Evolutionary conservation across 2,329 filamentous ascomycete species (phyloP).

Genomic region (Phoma sp.): DNA sequence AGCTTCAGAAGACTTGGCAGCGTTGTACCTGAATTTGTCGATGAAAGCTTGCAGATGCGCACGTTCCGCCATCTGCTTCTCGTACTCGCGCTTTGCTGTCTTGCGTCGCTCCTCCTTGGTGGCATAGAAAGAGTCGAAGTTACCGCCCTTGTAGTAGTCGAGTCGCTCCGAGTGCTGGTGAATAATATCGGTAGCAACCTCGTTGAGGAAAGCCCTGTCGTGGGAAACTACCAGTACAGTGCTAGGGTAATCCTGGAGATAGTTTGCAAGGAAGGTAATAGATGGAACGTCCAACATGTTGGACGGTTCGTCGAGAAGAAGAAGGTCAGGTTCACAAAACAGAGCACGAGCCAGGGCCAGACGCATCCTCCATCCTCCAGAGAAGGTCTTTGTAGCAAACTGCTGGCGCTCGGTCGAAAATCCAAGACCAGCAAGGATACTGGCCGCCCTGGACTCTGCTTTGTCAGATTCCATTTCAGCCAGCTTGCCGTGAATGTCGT

Average conservation of each 20-base stretch:
- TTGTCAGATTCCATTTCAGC: constrained; percentile 99
- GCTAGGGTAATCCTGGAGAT: constrained; percentile 91
- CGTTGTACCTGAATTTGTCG: constrained; percentile 99
- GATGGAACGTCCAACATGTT: constrained; percentile 99
- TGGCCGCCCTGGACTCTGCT: constrained; percentile 91
- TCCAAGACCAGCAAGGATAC: constrained; percentile 93
- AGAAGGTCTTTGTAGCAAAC: constrained; percentile 95
- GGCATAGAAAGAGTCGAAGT: constrained; percentile 79
- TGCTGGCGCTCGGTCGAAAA: constrained; percentile 95
- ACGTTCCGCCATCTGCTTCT: constrained; percentile 94
- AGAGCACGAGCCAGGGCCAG: constrained; percentile 90
- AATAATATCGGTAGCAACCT: constrained; percentile 98
- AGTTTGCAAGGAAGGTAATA: constrained; percentile 96
- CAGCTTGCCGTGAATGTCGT: constrained; percentile 88
- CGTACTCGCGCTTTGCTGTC: constrained; percentile 95
- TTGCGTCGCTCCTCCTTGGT: constrained; percentile 97
- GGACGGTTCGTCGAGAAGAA: constrained; percentile 97
- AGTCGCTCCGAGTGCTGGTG: constrained; percentile 97
- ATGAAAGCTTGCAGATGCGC: constrained; percentile 96
- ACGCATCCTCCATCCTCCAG: constrained; percentile 99
- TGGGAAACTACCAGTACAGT: constrained; percentile 96
- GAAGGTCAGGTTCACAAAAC: constrained; percentile 95
- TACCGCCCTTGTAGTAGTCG: constrained; percentile 98
- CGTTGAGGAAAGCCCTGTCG: constrained; percentile 98
- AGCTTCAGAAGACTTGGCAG: constrained; percentile 96